Base-by-base conservation (phyloP, 441 rosid species). In the Aleurites moluccanus region DNA sequence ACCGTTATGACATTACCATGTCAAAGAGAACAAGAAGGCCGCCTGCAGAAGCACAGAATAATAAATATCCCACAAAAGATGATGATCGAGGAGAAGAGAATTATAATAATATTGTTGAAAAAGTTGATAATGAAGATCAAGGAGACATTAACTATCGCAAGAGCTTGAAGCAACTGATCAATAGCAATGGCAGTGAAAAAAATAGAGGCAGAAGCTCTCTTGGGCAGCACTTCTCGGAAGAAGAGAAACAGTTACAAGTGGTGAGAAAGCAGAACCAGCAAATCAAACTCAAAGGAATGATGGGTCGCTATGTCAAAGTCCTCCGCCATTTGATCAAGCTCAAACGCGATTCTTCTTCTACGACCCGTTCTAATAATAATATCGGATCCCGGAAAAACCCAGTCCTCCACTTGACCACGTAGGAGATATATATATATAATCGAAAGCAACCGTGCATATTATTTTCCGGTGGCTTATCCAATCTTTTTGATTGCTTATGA, bases 11-110 rank as follows among this genome's bases (percentile, higher is more conserved):
- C 78, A 84, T 86, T 70, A 80, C 79, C 77, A 85, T 83, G 88
- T 88, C 89, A 4, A 88, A 79, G 76, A 83, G 91, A 81, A 92
- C 97, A 67, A 88, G 94, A 74, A 92, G 88, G 84, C 88, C 97
- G 55, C 40, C 66, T 38, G 8, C 40, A 38, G 40, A 38, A 38
- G 40, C 9, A 38, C 40, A 38, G 42, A 50, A 3, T 16, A 50
- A 42, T 21, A 73, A 35, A 62, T 55, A 53, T 69, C 73, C 66
- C 27, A 60, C 56, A 35, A 67, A 55, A 56, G 38, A 42, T 57
- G 16, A 42, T 62, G 38, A 64, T 14, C 50, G 30, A 18, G 75
- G 15, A 9, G 64, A 25, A 35, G 74, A 76, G 11, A 42, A 33
- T 53, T 15, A 44, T 53, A 42, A 44, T 53, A n/a, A 44, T 53